Evolutionary conservation across 78 protist genomes (phyloP).

Genomic region (Dictyostelium capitatum): DNA sequence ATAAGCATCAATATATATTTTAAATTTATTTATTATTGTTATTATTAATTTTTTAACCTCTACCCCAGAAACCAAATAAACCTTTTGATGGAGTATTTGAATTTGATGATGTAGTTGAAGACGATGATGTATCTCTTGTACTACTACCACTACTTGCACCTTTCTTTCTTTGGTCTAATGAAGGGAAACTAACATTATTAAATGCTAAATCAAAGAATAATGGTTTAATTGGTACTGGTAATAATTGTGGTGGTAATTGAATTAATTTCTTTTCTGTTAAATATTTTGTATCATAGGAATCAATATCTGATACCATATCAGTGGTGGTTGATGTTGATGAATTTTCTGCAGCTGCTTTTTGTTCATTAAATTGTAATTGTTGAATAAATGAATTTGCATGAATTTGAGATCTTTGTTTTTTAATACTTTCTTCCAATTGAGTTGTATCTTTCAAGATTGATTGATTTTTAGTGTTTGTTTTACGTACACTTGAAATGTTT

Average conservation of each 20-base stretch:
- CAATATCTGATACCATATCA: constrained; percentile 25
- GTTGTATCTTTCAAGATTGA: neutral
- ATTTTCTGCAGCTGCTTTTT: neutral
- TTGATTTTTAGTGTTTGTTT: neutral
- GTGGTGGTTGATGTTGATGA: neutral
- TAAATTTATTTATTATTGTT: neutral
- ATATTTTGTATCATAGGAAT: constrained; percentile 44
- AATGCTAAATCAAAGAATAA: constrained; percentile 73
- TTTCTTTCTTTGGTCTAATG: constrained; percentile 63
- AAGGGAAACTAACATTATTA: constrained; percentile 43
- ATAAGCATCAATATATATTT: neutral
- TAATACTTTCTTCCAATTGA: constrained; percentile 8
- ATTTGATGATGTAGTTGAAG: constrained; percentile 21
- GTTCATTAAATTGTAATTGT: constrained; percentile 11
- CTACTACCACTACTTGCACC: neutral
- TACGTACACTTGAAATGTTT: constrained; percentile 7
- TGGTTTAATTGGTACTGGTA: constrained; percentile 63
- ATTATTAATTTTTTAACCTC: neutral
- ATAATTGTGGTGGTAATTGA: constrained; percentile 35
- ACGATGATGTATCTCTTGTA: neutral
- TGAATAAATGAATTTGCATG: constrained; percentile 69
- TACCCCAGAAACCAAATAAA: constrained; percentile 45
- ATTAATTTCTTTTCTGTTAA: constrained; percentile 49
- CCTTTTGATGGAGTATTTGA: constrained; percentile 26
- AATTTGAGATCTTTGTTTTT: constrained; percentile 32